Evolutionary conservation across 192 early-diverging fungal species (phyloP), one percentile per base, ranked within the genome.

Genomic region (Coemansia sp.): DNA sequence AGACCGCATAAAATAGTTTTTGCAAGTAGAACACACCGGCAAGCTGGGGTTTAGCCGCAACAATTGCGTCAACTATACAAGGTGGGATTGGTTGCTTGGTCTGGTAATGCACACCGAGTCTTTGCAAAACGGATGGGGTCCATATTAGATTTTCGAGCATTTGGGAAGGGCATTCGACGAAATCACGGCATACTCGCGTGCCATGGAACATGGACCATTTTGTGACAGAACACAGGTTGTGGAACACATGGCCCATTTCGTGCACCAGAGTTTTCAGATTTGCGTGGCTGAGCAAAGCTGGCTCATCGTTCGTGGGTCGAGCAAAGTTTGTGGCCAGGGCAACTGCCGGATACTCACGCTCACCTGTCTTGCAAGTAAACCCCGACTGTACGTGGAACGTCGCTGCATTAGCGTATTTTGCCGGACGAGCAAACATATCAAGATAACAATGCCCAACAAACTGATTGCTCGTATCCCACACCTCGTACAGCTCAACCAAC

Each of bases 121-220:
- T 35, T 23, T 80, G 62, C 9, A 88, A 60, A 4, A 81, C 73
- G 3, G 68, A 59, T 4, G 74, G 70, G 11, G 85, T 77, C 72
- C 80, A 88, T 5, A 80, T 75, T 82, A 85, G 87, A 64, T 88
- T 91, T 68, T 92, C 91, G 14, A 92, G 74, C 91, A 92, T 88
- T 78, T 89, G 88, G 27, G 85, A 87, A 7, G 91, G 91, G 11
- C 87, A 87, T 75, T 93, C 91, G 26, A 92, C 83, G 71, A 92
- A 91, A 67, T 93, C 91, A 53, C 85, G 74, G 45, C 88, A 85
- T 31, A 89, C 80, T 26, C 72, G 64, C 7, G 88, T 89, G 38
- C 89, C 89, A 35, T 90, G 86, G 57, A 91, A 91, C 0, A 83
- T 69, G 7, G 80, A 77, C 27, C 75, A 87, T 62, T 85, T 87